Conservation (phyloP, 2,329 filamentous ascomycete genomes). For the Colletotrichum sp. region DNA sequence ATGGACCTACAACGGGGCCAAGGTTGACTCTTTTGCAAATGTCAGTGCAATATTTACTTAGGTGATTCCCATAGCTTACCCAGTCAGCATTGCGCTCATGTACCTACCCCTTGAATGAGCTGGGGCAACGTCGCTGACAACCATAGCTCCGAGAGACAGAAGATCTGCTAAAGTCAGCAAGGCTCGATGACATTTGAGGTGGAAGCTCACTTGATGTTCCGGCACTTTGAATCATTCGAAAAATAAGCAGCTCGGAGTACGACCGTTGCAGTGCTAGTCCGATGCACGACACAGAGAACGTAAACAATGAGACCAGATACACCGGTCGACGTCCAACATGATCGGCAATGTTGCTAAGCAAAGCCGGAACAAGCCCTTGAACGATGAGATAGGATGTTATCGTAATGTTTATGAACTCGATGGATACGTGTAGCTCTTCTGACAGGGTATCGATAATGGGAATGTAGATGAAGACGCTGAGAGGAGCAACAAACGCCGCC, state of each 20-base stretch:
- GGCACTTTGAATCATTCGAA: background rate
- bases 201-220: background rate
- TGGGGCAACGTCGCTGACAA: background rate
- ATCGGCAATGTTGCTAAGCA: constrained; percentile 48
- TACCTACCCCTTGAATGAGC: background rate
- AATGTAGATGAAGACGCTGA: constrained; percentile 31
- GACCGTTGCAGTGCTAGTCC: background rate
- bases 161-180: background rate
- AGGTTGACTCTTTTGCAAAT: background rate
- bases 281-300: background rate
- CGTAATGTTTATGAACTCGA: constrained; percentile 37
- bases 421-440: constrained; percentile 23
- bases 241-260: background rate
- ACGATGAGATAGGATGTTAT: constrained; percentile 47
- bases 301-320: background rate
- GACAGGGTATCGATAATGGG: constrained; percentile 28
- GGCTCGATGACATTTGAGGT: background rate
- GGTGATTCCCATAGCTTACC: background rate
- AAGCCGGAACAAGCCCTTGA: constrained; percentile 46
- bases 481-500: constrained; percentile 5
- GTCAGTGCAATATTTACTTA: background rate
- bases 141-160: background rate
- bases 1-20: background rate
- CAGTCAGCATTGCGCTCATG: background rate
- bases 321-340: background rate